Evolutionary conservation across 2,329 filamentous ascomycete species (phyloP).

Genomic region (Penicillium sp.): DNA sequence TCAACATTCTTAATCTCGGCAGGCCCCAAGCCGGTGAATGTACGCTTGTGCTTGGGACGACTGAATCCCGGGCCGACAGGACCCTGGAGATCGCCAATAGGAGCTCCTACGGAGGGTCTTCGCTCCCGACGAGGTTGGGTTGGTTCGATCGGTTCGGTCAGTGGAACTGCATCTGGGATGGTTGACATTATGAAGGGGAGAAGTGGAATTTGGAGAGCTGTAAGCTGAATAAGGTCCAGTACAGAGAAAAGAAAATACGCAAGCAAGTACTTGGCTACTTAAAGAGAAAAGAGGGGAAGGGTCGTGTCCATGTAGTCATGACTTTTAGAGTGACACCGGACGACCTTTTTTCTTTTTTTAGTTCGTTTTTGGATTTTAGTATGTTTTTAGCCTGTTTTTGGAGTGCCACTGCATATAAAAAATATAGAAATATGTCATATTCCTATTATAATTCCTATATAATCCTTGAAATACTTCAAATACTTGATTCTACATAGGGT

Average conservation of each 20-base stretch:
- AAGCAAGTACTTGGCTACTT: constrained; percentile 2
- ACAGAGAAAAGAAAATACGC: background rate
- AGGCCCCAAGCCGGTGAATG: constrained; percentile 89
- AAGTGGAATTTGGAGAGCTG: background rate
- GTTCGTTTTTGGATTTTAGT: background rate
- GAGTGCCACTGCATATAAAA: background rate
- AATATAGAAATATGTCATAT: background rate
- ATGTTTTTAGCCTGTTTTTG: background rate
- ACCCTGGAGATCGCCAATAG: constrained; percentile 81
- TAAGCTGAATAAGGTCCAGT: constrained; percentile 22
- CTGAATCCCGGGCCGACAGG: constrained; percentile 80
- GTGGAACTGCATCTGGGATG: constrained; percentile 11
- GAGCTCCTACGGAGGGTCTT: constrained; percentile 75
- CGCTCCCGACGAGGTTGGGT: constrained; percentile 59
- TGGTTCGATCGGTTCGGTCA: constrained; percentile 24
- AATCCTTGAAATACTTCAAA: background rate
- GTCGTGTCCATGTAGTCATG: constrained; percentile 6
- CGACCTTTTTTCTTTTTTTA: constrained; percentile 2
- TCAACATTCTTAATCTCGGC: constrained; percentile 92
- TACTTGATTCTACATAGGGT: background rate
- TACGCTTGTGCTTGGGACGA: constrained; percentile 95
- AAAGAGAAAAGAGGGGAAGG: constrained; percentile 11
- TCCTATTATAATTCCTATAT: background rate
- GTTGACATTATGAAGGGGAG: background rate
- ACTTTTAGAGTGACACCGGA: constrained; percentile 6